Base-by-base conservation (phyloP, 2,329 filamentous ascomycete genomes). In the Fusarium concolor region DNA sequence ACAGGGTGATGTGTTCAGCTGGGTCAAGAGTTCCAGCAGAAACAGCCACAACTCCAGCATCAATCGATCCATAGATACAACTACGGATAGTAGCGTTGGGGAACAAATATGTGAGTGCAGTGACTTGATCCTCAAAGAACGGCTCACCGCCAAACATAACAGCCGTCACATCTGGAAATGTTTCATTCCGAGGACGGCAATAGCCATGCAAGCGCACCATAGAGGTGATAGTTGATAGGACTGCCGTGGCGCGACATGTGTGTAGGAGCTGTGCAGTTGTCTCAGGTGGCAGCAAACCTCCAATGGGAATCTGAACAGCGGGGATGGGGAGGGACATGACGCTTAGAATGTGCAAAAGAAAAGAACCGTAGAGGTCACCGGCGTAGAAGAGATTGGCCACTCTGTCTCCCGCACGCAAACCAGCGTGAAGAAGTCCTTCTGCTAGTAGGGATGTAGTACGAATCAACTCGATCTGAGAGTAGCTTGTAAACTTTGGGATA, bases 121-220 rank as follows among this genome's bases (percentile, higher is more conserved):
- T 10, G 14, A 43, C 20, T 28, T 56, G 45, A 10, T 56, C 45
- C 15, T 52, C 29, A 12, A 52, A 56, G 28, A 56, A 26, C 29
- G 54, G 46, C 17, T 56, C 45, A 6, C 46, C 46, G 4, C 54
- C 43, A 43, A 42, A 56, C 54, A 56, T 56, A 22, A 52, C 20
- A 20, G 54, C 54, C 8, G 37, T 42, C 20, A 56, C 45, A 2
- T 17, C 15, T 1, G 7, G n/a, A 3, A 56, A 51, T 1, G 3
- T 29, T 22, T 56, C 14, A 0, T 50, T 39, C 2, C 11, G 17
- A 18, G 46, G n/a, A 8, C 54, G 54, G 22, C 54, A 52, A 31
- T 56, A 43, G 10, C 20, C 37, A 5, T 38, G 37, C 10, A 56
- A 20, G 2, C 22, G 54, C 3, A 51, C 45, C 18, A 52, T 4